Evolutionary conservation across 129 eudicot species (phyloP).

Genomic region (Logfia minima): DNA sequence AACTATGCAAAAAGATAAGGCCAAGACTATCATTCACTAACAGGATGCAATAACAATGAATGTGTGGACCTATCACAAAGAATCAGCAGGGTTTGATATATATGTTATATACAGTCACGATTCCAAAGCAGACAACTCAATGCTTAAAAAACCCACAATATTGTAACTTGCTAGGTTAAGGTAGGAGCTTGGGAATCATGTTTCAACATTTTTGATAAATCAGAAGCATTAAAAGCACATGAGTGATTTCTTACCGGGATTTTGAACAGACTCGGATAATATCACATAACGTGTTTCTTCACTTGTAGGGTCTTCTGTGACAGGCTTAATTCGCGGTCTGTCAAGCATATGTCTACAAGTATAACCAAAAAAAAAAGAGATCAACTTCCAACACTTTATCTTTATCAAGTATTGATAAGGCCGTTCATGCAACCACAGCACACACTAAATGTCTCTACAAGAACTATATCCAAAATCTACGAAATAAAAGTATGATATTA

Average conservation of each 20-base stretch:
- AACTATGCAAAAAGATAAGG: neutral
- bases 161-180: neutral
- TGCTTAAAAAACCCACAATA: neutral
- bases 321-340: constrained; percentile 83
- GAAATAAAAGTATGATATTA: neutral
- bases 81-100: neutral
- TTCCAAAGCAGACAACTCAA: neutral
- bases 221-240: neutral
- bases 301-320: constrained; percentile 75
- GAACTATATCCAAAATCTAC: neutral
- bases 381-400: neutral
- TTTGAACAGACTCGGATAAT: constrained; percentile 71
- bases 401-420: neutral
- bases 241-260: constrained; percentile 47
- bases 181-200: neutral
- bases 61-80: neutral
- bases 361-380: constrained; percentile 8
- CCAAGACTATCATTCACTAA: neutral
- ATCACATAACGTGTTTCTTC: constrained; percentile 75
- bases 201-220: neutral
- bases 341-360: constrained; percentile 73
- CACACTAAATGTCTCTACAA: neutral
- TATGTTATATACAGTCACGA: neutral
- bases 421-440: neutral
- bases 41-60: neutral